phyloP scores from a whole-genome alignment of 2,329 filamentous ascomycete genomes.

The Nothophoma quercina region DNA sequence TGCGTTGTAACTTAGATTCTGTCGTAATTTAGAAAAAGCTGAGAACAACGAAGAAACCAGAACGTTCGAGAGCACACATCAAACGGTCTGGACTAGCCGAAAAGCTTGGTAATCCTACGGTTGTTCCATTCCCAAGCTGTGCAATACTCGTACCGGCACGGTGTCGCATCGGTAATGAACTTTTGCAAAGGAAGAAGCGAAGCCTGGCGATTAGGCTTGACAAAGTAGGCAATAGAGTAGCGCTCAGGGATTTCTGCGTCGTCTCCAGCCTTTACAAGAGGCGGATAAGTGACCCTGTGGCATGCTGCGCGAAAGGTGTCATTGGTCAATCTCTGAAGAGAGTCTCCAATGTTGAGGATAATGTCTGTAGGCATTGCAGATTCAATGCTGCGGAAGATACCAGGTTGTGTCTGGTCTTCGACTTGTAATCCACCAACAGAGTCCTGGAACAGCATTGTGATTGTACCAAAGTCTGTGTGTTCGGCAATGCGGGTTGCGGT shows the following conservation, averaged over 20 bases:
- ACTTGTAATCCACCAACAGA: conserved; percentile 42
- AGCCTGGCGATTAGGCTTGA: not conserved
- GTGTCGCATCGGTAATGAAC: conserved; percentile 3
- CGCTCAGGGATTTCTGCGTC: not conserved
- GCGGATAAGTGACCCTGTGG: conserved; percentile 41
- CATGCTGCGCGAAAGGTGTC: conserved; percentile 43
- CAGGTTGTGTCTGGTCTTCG: conserved; percentile 32
- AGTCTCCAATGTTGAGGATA: conserved; percentile 54
- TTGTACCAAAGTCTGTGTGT: conserved; percentile 32
- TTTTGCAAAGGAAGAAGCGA: not conserved
- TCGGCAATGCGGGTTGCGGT: conserved; percentile 16
- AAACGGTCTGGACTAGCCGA: not conserved
- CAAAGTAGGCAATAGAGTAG: conserved; percentile 7
- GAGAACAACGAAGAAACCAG: too few relatives aligned
- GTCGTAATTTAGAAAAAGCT: too few relatives aligned
- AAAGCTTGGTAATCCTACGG: not conserved
- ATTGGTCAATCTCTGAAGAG: conserved; percentile 51
- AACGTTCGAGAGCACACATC: too few relatives aligned
- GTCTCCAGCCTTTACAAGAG: not conserved
- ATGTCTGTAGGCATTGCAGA: conserved; percentile 31
- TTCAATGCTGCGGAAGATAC: conserved; percentile 10
- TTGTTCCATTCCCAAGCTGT: conserved; percentile 11
- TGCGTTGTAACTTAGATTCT: too few relatives aligned
- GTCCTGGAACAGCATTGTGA: conserved; percentile 47
- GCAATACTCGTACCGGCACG: conserved; percentile 1